Base-by-base conservation (phyloP, 192 early-diverging fungal genomes). In the Umbelopsis ramanniana region DNA sequence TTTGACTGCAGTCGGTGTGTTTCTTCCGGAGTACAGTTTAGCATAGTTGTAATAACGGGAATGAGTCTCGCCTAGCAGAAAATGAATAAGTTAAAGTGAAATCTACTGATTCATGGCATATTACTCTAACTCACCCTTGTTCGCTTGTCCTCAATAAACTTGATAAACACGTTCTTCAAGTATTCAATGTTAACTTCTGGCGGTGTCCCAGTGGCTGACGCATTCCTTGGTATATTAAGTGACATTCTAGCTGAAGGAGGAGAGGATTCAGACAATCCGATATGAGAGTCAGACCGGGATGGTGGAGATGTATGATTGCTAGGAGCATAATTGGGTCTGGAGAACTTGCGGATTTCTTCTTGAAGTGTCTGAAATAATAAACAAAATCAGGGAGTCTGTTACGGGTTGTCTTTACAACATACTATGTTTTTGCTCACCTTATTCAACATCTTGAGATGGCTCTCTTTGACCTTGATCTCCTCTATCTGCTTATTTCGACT, bases 321-420 rank as follows among this genome's bases (percentile, higher is more conserved):
- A 11, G 57, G 29, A 17, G 57, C 10, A 63, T 29, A 63, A 37
- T 63, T 63, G 57, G 57, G 57, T 75, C 88, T 83, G 66, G 79
- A 88, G 2, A 92, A 73, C 71, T 92, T 93, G 23, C 91, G 83
- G 14, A 94, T 86, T 78, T 94, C 93, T 17, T 94, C 93, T 70
- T 92, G 90, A 10, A 94, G 81, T 7, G 92, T 89, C 93, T 92
- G 26, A 52, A 38, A 45, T 47, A 22, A 43, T 29, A 67, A 37
- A 24, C 40, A 60, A 52, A 15, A 67, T 24, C 46, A 73, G 22
- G 2, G 26, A 55, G 8, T 0, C 69, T 14, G 6, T 23, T n/a
- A 63, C 50, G 1, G 33, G 38, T 35, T 29, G 26, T 29, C 26
- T 12, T 17, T 29, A 46, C 67, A 21, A 55, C 24, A 43, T 43